Conservation (phyloP, 108 stramenopile genomes). For the Fragilaria crotonensis region DNA sequence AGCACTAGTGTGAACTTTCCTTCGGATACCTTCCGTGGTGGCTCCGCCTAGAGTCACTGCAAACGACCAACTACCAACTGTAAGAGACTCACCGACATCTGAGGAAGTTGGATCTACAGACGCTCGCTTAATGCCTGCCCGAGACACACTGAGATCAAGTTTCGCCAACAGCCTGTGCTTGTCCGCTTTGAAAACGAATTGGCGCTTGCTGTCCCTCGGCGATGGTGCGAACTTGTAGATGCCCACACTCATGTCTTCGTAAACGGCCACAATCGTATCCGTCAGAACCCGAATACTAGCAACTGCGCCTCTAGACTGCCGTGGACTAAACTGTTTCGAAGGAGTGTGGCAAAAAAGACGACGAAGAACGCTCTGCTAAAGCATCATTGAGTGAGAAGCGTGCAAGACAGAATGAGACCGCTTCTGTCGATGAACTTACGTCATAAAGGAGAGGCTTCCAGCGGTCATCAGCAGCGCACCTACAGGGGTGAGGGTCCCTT, state of each 20-base stretch:
- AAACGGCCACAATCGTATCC: constrained; percentile 51
- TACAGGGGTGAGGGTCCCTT: constrained; percentile 58
- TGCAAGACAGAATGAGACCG: not conserved
- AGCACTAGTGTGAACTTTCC: constrained; percentile 16
- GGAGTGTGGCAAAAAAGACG: constrained; percentile 60
- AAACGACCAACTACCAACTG: constrained; percentile 55
- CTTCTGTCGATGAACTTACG: constrained; percentile 15
- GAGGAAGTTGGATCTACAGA: constrained; percentile 20
- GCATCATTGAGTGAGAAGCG: too few relatives aligned
- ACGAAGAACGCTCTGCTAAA: constrained; percentile 29
- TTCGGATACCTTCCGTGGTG: constrained; percentile 31
- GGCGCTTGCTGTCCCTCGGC: constrained; percentile 19
- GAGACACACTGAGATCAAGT: constrained; percentile 23
- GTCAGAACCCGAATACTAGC: constrained; percentile 44
- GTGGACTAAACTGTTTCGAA: constrained; percentile 58
- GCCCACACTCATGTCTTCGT: constrained; percentile 65
- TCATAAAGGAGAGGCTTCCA: constrained; percentile 47
- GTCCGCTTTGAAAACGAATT: constrained; percentile 45
- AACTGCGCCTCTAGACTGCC: constrained; percentile 33
- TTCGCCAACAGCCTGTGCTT: constrained; percentile 36
- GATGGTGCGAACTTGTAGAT: constrained; percentile 58
- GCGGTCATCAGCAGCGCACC: constrained; percentile 37
- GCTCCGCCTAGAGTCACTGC: constrained; percentile 50
- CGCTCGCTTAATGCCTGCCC: constrained; percentile 31
- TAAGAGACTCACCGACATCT: constrained; percentile 10